These are phyloP conservation scores for Exserohilum rostratum DNA, from an alignment of 2,329 filamentous ascomycete genomes.

Conservation along the genomic window DNA sequence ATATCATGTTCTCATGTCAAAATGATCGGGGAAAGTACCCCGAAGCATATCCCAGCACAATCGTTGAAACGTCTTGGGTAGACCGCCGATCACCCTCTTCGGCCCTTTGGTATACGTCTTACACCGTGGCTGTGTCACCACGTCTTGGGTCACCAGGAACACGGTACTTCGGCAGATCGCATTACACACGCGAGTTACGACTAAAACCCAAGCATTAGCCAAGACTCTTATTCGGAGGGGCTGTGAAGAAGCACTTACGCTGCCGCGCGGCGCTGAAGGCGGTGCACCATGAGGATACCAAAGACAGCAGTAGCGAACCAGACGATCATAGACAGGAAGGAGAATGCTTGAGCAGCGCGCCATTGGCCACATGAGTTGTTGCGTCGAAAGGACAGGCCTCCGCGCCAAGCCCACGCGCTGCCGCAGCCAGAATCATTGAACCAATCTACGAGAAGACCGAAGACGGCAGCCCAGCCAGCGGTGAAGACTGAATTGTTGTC, in stretches of 20 bases:
- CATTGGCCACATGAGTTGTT: conserved; percentile 66
- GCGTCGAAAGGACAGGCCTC: conserved; percentile 49
- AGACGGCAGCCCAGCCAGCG: conserved; percentile 67
- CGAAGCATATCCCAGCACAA: background rate
- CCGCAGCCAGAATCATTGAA: conserved; percentile 35
- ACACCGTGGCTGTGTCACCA: background rate
- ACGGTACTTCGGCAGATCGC: background rate
- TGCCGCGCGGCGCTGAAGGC: conserved; percentile 17
- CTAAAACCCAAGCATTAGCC: background rate
- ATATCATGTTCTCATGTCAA: background rate
- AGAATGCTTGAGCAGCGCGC: conserved; percentile 74
- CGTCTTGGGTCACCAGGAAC: background rate
- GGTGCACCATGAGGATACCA: conserved; percentile 29
- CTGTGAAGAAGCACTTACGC: conserved; percentile 7
- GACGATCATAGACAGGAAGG: conserved; percentile 72
- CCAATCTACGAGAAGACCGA: conserved; percentile 49
- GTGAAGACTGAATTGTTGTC: conserved; percentile 58
- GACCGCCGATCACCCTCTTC: background rate
- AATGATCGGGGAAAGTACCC: background rate
- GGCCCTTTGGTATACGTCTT: background rate
- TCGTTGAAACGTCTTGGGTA: background rate
- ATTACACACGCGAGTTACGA: background rate
- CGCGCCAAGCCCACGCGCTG: conserved; percentile 58
- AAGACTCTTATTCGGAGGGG: background rate
- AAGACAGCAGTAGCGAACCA: conserved; percentile 66